Evolutionary conservation across 2,329 filamentous ascomycete species (phyloP), one percentile per base, ranked within the genome.

Genomic region (Beauveria sp.): DNA sequence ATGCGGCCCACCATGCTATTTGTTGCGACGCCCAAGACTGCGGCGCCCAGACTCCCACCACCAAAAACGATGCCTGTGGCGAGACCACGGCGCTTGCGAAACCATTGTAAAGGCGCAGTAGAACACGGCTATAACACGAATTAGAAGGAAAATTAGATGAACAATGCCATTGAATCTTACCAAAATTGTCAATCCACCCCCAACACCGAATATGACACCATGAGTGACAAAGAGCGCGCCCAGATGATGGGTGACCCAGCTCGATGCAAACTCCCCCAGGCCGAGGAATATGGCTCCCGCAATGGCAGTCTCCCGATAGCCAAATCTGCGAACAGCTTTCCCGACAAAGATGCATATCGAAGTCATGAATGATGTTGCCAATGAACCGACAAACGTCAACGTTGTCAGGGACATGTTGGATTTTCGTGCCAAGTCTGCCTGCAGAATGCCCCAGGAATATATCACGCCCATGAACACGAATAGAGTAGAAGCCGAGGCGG

Each of bases 381-480:
- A 63, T 0, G 68, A 70, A 10, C 68, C 69, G 52, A 70, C 67
- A 50, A 70, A 69, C 3, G 67, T 70, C 47, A 70, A 61, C 2
- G 68, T 66, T 2, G 68, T 68, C 14, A 70, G 54, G 3, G 67
- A 65, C 20, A 67, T 65, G 28, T 53, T 60, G 1, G 63, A 65
- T 12, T 66, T 64, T n/a, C 60, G 62, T 6, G 69, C 66, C 9
- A 70, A 62, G 24, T 65, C 57, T 16, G 67, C 66, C 30, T 71
- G 69, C 60, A 69, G 47, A 24, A 71, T 67, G 18, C 68, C 68
- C 68, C 67, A 70, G 0, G 66, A 69, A 61, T 71, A 70, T 53
- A 71, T 65, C 45, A 69, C 67, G 14, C 69, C 69, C 58, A 70
- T 66, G 60, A 69, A 70, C n/a, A 68, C 65, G 49, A 70, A 70